Base-by-base conservation (phyloP, 768 basidiomycete genomes). In the Naganishia vaughanmartiniae region DNA sequence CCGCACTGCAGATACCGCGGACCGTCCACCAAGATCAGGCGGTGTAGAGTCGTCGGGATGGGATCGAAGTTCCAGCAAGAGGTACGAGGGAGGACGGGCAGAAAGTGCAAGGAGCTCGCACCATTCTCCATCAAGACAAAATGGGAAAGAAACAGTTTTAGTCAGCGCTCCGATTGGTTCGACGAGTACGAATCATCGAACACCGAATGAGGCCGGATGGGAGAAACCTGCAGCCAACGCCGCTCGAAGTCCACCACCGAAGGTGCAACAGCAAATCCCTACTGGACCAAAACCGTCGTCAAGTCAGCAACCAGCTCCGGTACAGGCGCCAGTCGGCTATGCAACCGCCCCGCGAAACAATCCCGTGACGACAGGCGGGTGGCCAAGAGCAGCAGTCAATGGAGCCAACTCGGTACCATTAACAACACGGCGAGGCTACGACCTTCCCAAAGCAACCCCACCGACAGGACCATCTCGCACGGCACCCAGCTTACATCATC, bases 251-350 rank as follows among this genome's bases (percentile, higher is more conserved):
- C 24, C 24, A 6, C 48, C n/a, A n/a, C 24, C 48, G 7, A 26
- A 26, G 19, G 48, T 1, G 12, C 48, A 65, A 54, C 46, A 30
- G 7, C 45, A 17, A 15, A 71, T 69, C 30, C 72, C 76, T 58
- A 70, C 73, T 30, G 76, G 75, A 36, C 75, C 75, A 4, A 60
- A 70, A 56, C 54, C 70, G 4, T 42, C 26, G 28, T 46, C 42
- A n/a, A 48, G 36, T 54, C 65, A 19, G 55, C 21, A 28, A 33
- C 10, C 55, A 28, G 21, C 30, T 39, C 26, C n/a, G 19, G 15
- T 17, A 28, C 55, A 57, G 28, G 9, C 10, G 24, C 30, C 55
- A 19, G 12, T 19, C 9, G 19, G 19, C 55, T 17, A 57, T 19
- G n/a, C 6, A 19, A 31, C 30, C 15, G 48, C n/a, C 24, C 24